Evolutionary conservation across 2,329 filamentous ascomycete species (phyloP).

Genomic region (Cercospora janseana): DNA sequence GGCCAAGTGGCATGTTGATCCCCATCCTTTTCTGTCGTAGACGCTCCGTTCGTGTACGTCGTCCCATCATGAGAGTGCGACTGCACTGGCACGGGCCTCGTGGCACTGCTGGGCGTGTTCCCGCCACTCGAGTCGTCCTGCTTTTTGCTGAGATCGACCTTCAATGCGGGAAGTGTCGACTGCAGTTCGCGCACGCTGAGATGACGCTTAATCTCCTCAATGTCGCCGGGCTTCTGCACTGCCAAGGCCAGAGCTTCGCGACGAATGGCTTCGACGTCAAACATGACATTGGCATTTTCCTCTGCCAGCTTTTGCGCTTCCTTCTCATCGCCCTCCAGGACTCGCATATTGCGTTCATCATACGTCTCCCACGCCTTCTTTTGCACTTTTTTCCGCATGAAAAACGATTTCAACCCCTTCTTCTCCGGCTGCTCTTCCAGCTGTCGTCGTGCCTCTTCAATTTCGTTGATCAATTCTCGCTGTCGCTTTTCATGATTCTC

Average conservation of each 20-base stretch:
- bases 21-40: too few relatives aligned
- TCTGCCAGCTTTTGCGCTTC: constrained; percentile 39
- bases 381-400: constrained; percentile 76
- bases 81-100: constrained; percentile 12
- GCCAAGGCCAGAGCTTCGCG: constrained; percentile 68
- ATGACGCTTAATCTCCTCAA: constrained; percentile 75
- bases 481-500: constrained; percentile 87
- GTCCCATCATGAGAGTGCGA: constrained; percentile 18
- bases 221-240: constrained; percentile 63
- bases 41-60: too few relatives aligned
- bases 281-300: constrained; percentile 62
- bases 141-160: constrained; percentile 51
- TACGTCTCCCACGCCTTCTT: constrained; percentile 95
- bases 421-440: constrained; percentile 75
- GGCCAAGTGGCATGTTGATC: constrained; percentile 25
- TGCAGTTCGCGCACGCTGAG: constrained; percentile 62
- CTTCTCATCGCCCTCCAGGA: constrained; percentile 43
- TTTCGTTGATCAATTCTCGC: constrained; percentile 90
- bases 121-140: constrained; percentile 7
- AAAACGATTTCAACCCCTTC: constrained; percentile 68
- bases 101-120: constrained; percentile 13
- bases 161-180: constrained; percentile 87
- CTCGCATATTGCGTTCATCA: constrained; percentile 61
- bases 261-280: constrained; percentile 92
- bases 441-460: constrained; percentile 87